Base-by-base conservation (phyloP, 225 moss, liverwort and hornwort genomes). In the Anthoceros angustus region DNA sequence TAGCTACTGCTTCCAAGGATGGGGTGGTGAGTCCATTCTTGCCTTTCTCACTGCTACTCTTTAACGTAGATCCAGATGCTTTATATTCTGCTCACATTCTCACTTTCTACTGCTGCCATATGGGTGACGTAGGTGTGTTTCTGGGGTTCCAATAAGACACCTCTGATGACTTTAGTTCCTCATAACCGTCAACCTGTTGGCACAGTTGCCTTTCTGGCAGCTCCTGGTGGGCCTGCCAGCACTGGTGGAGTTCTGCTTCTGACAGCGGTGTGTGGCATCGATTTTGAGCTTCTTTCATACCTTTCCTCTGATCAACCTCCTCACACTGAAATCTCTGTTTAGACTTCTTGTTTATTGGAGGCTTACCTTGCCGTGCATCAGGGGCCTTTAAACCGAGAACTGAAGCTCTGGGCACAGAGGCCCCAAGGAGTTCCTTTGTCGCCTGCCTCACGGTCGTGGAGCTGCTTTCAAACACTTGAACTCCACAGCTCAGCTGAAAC, bases 381-480 rank as follows among this genome's bases (percentile, higher is more conserved):
- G 98, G 98, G 98, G 25, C 80, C 84, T 49, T 75, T 84, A 69
- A 98, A 98, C 66, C 81, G 87, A 73, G 98, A 98, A 77, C 67
- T 98, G 68, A 98, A 92, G 77, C 66, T 98, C 64, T 98, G 91
- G 91, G 98, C 88, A 65, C 85, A 85, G 76, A 76, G 80, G 60
- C 71, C 74, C 67, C 71, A 68, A 76, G 55, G 81, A 71, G 74
- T 86, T 67, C 79, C 89, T 39, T 80, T 80, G 39, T 87, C 84
- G 68, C 43, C 89, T 71, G 78, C 84, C 42, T 73, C 79, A 62
- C 77, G 86, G 45, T 78, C 80, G 61, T 98, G 98, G 98, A 79
- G 83, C 69, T 86, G 85, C 66, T 80, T 98, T 60, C 98, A 98
- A 70, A 92, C 84, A 0, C 65, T 98, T 63, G 92, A 98, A 68